Percentiles rank a stretch among this genome's conserved stretches.
Evolutionary conservation across 805 yeast genomes (phyloP).

Genomic region (Candida cerambycidarum): DNA sequence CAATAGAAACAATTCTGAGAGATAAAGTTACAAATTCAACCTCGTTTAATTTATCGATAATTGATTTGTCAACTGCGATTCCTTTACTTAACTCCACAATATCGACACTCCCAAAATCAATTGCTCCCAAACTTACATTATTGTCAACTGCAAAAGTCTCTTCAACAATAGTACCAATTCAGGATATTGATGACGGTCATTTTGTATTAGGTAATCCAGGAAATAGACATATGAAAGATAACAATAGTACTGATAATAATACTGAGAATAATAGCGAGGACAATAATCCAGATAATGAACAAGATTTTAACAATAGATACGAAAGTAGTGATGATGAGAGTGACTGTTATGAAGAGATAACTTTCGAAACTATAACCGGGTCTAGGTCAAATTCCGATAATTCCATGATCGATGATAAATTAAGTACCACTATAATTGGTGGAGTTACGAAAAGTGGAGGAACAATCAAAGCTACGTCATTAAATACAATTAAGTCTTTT

Average conservation of each 20-base stretch:
- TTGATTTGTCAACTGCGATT: neutral
- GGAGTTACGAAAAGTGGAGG: too few relatives aligned
- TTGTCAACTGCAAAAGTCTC: neutral
- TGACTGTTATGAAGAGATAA: neutral
- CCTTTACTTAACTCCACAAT: neutral
- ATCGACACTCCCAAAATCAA: neutral
- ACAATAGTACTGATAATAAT: neutral
- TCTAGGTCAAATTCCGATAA: neutral
- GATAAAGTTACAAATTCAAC: neutral
- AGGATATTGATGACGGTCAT: conserved; percentile 9
- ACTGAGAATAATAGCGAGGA: neutral
- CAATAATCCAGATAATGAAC: neutral
- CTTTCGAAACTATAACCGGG: conserved; percentile 1
- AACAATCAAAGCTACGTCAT: neutral
- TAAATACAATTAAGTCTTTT: neutral
- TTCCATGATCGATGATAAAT: neutral
- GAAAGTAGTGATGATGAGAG: conserved; percentile 4
- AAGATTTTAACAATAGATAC: neutral
- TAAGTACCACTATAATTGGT: neutral
- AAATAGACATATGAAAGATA: neutral
- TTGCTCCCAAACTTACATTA: neutral
- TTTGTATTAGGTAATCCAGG: conserved; percentile 7
- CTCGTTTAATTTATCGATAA: neutral
- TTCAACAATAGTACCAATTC: neutral
- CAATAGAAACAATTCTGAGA: neutral